Conservation (phyloP, 352 stramenopile species). For the Peronospora destructor region DNA sequence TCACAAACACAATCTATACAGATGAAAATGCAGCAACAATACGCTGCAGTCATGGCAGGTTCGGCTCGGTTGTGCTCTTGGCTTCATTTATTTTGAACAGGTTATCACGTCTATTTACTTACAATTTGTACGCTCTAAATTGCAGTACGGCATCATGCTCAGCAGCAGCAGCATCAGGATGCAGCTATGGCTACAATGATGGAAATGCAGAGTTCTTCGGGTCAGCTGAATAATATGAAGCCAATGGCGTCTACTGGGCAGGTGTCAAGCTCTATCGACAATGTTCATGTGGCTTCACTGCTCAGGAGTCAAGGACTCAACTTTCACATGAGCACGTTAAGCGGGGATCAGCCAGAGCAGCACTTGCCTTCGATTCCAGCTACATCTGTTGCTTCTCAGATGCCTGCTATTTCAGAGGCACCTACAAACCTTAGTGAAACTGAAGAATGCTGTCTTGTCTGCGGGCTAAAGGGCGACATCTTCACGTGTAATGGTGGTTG, state of each 20-base stretch:
- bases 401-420: slow-evolving; percentile 13
- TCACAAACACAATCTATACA: slow-evolving; percentile 29
- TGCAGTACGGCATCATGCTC: slow-evolving; percentile 16
- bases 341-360: slow-evolving; percentile 1
- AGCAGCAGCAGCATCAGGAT: slow-evolving; percentile 22
- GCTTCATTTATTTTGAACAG: neutral
- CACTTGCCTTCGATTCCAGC: slow-evolving; percentile 2
- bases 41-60: slow-evolving; percentile 30
- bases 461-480: slow-evolving; percentile 40
- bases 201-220: slow-evolving; percentile 6
- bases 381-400: slow-evolving; percentile 7
- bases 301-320: slow-evolving; percentile 13
- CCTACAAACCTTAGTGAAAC: slow-evolving; percentile 15
- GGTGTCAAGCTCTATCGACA: slow-evolving; percentile 4
- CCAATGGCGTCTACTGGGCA: slow-evolving; percentile 4
- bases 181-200: slow-evolving; percentile 15
- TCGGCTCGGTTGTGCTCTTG: neutral
- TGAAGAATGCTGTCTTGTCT: slow-evolving; percentile 42
- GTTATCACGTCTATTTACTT: neutral
- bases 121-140: neutral
- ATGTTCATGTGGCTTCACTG: slow-evolving; percentile 19
- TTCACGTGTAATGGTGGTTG: slow-evolving; percentile 57
- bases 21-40: slow-evolving; percentile 33
- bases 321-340: slow-evolving; percentile 2
- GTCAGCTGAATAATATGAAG: slow-evolving; percentile 1